Evolutionary conservation across 495 filamentous ascomycete species (phyloP).

Genomic region (Beverwykella pulmonaria): DNA sequence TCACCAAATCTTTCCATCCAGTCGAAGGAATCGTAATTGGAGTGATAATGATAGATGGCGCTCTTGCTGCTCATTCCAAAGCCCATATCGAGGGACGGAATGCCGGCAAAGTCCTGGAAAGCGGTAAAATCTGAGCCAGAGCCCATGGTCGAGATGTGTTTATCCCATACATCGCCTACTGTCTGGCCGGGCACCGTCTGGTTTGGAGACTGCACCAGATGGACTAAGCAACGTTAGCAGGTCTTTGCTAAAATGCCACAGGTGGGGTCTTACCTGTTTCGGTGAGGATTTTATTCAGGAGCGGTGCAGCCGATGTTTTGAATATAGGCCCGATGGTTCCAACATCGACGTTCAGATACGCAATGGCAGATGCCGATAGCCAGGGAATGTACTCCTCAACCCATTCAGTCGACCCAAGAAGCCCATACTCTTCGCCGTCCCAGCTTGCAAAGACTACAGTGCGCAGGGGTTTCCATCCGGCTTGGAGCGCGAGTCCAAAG

Average conservation of each 20-base stretch:
- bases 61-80: constrained; percentile 52
- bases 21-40: constrained; percentile 73
- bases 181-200: constrained; percentile 66
- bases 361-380: constrained; percentile 59
- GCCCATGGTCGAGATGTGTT: constrained; percentile 67
- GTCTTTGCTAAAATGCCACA: neutral
- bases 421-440: constrained; percentile 75
- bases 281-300: constrained; percentile 75
- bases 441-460: constrained; percentile 74
- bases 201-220: constrained; percentile 76
- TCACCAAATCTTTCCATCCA: constrained; percentile 77
- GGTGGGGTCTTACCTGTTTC: constrained; percentile 58
- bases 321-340: constrained; percentile 58
- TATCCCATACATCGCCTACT: constrained; percentile 62
- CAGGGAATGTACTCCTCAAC: constrained; percentile 84
- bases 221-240: constrained; percentile 14
- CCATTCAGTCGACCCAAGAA: constrained; percentile 75
- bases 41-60: constrained; percentile 75
- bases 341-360: constrained; percentile 74
- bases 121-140: constrained; percentile 75
- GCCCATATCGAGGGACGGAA: constrained; percentile 65
- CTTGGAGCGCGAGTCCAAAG: constrained; percentile 42
- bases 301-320: constrained; percentile 67
- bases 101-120: constrained; percentile 73
- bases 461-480: constrained; percentile 49